phyloP scores from a whole-genome alignment of 306 rosid species.

The Cotoneaster glaucophyllus region DNA sequence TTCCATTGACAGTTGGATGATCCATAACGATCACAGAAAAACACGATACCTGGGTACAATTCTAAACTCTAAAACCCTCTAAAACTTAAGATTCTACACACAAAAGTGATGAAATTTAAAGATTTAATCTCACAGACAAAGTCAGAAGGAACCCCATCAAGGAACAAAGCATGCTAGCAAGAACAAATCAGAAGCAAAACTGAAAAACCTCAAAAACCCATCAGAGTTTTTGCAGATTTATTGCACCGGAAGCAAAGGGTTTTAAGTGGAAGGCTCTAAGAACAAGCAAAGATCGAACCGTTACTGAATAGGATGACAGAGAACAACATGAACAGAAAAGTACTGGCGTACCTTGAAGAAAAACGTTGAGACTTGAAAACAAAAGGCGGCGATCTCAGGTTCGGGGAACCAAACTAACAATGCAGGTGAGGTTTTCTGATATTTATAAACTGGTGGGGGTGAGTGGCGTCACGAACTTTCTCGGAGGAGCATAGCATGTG shows the following conservation, averaged over 20 bases:
- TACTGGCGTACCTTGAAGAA: not conserved
- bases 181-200: not conserved
- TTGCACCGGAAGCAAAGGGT: not conserved
- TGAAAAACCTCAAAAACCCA: conserved; percentile 9
- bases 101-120: not conserved
- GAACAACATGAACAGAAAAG: not conserved
- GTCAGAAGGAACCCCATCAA: not conserved
- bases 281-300: conserved; percentile 4
- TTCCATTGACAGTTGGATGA: conserved; percentile 17
- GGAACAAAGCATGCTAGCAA: not conserved
- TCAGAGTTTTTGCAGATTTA: not conserved
- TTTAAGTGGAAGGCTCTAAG: not conserved
- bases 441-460: not conserved
- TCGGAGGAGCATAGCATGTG: not conserved
- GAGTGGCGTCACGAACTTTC: not conserved
- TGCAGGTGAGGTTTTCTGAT: not conserved
- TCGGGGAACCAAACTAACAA: not conserved
- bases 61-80: not conserved
- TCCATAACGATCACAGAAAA: conserved; percentile 16
- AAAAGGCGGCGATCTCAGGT: not conserved
- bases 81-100: not conserved
- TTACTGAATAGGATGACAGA: not conserved
- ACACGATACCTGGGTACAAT: not conserved
- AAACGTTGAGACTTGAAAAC: not conserved
- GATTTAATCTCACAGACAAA: not conserved